Base-by-base conservation (phyloP, 2,329 filamentous ascomycete genomes). In the Penicillium sp. region DNA sequence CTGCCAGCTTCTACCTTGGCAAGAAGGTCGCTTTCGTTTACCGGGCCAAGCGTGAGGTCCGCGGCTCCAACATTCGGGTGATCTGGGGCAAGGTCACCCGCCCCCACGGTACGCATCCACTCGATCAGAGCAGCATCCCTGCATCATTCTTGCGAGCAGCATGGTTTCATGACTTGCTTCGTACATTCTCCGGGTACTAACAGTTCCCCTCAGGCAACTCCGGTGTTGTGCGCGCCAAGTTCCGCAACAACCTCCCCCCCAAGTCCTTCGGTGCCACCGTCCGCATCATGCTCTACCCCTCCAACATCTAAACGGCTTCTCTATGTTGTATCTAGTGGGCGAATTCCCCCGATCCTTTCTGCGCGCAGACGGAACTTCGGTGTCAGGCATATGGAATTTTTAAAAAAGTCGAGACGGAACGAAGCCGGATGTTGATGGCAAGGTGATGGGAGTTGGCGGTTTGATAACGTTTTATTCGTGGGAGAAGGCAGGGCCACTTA, bases 11-110 rank as follows among this genome's bases (percentile, higher is more conserved):
- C 90, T 99, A 99, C 86, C 85, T 92, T 70, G 95, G 95, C 84
- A 99, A 99, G 90, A 93, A 93, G 85, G 88, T 98, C 80, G 95
- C 95, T 80, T 99, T 92, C 82, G 92, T 99, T 82, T 99, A 98
- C 88, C 92, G 93, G 78, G 94, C 89, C 74, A 89, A 91, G 83
- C 93, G 89, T 83, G 92, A 96, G 86, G 87, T 96, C 78, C 91
- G 94, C 76, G 95, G 95, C 79, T 94, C 92, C 81, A 98, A 98
- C 89, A 96, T 98, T 84, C 89, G 94, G 78, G 90, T 98, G 74
- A 97, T 98, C 85, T 98, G 93, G 92, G 94, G 94, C 85, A 97
- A 96, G 87, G 89, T 98, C 79, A 96, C 92, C 79, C 86, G 92
- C 78, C 89, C 92, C 79, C 94, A 98, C 84, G 94, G 91, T 94